phyloP scores from a whole-genome alignment of 768 basidiomycete genomes.

The Botryobasidium botryosum region DNA sequence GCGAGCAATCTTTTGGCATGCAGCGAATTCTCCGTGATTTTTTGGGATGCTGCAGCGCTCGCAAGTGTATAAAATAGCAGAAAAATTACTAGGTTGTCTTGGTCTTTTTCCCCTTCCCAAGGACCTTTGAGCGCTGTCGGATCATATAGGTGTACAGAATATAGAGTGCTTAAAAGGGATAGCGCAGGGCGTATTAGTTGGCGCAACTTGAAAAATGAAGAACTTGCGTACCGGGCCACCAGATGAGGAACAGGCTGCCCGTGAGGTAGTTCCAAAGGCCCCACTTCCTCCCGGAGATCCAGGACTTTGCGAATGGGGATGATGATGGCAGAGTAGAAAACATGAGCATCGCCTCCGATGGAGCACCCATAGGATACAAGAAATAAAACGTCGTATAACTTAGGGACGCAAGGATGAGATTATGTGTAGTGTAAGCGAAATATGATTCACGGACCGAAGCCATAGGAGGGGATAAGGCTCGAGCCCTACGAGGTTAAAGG shows the following conservation, averaged over 20 bases:
- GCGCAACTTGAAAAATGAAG: no score
- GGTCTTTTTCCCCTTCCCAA: no score
- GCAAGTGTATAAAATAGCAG: no score
- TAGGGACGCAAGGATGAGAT: no score
- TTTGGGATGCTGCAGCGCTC: no score
- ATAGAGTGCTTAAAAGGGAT: no score
- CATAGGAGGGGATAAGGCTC: slow-evolving; percentile 26
- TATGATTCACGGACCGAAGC: slow-evolving; percentile 18
- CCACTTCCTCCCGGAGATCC: slow-evolving; percentile 31
- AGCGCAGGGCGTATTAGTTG: no score
- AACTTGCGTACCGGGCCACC: slow-evolving; percentile 90
- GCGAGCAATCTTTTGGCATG: no score
- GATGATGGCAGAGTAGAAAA: slow-evolving; percentile 54
- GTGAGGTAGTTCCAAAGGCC: slow-evolving; percentile 38
- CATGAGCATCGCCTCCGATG: slow-evolving; percentile 75
- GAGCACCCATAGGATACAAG: slow-evolving; percentile 86
- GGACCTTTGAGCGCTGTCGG: no score
- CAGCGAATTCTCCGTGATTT: no score
- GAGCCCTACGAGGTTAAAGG: slow-evolving; percentile 39
- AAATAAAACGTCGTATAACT: slow-evolving; percentile 91
- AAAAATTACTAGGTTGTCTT: no score
- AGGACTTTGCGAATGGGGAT: slow-evolving; percentile 14
- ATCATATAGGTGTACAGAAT: no score
- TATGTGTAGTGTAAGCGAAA: neutral
- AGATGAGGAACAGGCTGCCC: slow-evolving; percentile 46